Percentiles rank a stretch among this genome's conserved stretches.
These are phyloP conservation scores for Rutstroemia sydowiana DNA, from an alignment of 2,329 filamentous ascomycete genomes.

Conservation along the genomic window DNA sequence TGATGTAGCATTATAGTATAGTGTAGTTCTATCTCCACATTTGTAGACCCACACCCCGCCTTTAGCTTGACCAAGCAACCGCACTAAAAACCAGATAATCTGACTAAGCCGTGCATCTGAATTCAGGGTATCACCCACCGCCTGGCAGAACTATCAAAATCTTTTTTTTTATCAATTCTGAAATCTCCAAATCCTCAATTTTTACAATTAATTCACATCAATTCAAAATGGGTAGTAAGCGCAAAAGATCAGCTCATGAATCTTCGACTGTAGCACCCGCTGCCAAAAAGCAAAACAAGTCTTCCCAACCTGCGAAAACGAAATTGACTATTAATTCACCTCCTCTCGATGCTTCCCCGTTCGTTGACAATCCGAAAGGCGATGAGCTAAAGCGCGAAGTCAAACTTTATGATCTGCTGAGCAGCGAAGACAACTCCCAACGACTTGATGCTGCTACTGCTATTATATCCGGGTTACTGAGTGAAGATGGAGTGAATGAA, in stretches of 20 bases:
- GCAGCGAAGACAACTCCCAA: conserved; percentile 49
- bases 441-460: conserved; percentile 52
- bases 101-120: not conserved
- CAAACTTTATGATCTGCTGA: conserved; percentile 52
- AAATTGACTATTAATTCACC: conserved; percentile 12
- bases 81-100: not conserved
- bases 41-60: too few relatives aligned
- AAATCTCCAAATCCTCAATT: not conserved
- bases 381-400: conserved; percentile 53
- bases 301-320: not conserved
- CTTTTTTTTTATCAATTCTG: conserved; percentile 5
- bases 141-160: conserved; percentile 6
- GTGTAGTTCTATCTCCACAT: too few relatives aligned
- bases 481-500: conserved; percentile 43
- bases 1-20: too few relatives aligned
- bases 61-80: too few relatives aligned
- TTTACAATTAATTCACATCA: not conserved
- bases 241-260: conserved; percentile 33
- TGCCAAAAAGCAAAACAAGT: conserved; percentile 25
- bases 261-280: conserved; percentile 14
- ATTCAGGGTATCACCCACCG: not conserved
- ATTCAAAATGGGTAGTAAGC: conserved; percentile 36
- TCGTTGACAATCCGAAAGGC: conserved; percentile 43
- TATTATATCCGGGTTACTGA: conserved; percentile 49
- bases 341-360: conserved; percentile 32